phyloP scores from a whole-genome alignment of 2,329 filamentous ascomycete genomes.

The Monilinia fructigena region DNA sequence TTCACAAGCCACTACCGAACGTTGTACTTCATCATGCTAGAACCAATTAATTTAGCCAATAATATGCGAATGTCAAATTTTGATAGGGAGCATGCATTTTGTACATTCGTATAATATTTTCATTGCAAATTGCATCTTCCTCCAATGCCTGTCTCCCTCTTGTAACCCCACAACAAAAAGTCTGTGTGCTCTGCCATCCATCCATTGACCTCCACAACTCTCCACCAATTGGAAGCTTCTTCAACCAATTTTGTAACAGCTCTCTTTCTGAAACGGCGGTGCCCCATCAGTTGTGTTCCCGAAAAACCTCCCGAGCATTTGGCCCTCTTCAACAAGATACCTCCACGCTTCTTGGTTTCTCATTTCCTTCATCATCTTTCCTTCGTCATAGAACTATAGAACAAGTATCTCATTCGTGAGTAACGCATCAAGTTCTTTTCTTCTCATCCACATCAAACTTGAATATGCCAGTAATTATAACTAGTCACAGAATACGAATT shows the following conservation, averaged over 20 bases:
- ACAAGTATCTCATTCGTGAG: neutral
- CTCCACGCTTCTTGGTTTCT: neutral
- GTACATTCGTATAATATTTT: conserved; percentile 10
- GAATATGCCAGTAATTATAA: neutral
- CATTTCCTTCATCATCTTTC: neutral
- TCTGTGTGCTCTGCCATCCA: neutral
- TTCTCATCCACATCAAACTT: neutral
- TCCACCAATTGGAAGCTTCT: conserved; percentile 7
- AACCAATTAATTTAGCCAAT: neutral
- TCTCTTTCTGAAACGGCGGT: conserved; percentile 1
- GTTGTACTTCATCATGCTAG: neutral
- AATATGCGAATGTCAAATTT: neutral
- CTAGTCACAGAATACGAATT: neutral
- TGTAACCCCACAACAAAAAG: neutral
- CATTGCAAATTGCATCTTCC: neutral
- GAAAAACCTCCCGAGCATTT: neutral
- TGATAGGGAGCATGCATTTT: neutral
- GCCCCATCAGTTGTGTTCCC: conserved; percentile 6
- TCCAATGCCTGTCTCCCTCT: neutral
- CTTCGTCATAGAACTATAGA: neutral
- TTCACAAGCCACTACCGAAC: conserved; percentile 2
- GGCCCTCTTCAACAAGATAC: neutral
- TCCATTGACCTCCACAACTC: neutral
- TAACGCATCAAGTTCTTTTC: neutral
- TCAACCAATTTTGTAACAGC: neutral